These are phyloP conservation scores for Tricholoma furcatifolium DNA, from an alignment of 768 basidiomycete genomes.

Conservation along the genomic window DNA sequence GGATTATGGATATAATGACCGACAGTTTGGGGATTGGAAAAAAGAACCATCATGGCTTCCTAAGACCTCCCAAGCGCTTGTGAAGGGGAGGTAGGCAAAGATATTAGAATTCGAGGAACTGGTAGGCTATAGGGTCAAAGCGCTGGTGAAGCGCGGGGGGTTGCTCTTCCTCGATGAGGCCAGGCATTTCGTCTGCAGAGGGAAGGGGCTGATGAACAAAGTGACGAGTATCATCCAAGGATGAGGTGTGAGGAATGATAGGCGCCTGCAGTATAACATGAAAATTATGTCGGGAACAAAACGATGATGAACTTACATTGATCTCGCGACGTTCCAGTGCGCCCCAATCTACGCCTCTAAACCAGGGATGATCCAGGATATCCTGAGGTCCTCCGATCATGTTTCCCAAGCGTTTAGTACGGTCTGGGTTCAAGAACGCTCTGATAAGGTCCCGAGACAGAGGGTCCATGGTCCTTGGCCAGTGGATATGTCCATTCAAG, in stretches of 20 bases:
- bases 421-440: constrained; percentile 88
- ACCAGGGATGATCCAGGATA: constrained; percentile 92
- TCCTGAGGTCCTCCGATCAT: constrained; percentile 91
- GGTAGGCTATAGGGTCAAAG: constrained; percentile 66
- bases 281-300: constrained; percentile 2
- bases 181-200: constrained; percentile 75
- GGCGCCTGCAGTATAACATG: constrained; percentile 57
- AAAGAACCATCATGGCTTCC: neutral
- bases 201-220: constrained; percentile 82
- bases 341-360: constrained; percentile 92
- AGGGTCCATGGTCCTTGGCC: constrained; percentile 88
- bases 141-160: constrained; percentile 57
- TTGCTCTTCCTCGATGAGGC: constrained; percentile 64
- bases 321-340: constrained; percentile 86
- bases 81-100: constrained; percentile 17
- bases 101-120: constrained; percentile 73
- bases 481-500: constrained; percentile 80
- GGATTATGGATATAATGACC: constrained; percentile 4
- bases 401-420: constrained; percentile 89
- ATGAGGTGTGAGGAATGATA: constrained; percentile 80
- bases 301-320: constrained; percentile 47
- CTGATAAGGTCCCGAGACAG: constrained; percentile 87
- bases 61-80: no score
- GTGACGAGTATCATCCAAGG: constrained; percentile 82
- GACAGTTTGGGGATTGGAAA: neutral